phyloP scores from a whole-genome alignment of 345 rosid genomes.

The Hibiscus trionum region DNA sequence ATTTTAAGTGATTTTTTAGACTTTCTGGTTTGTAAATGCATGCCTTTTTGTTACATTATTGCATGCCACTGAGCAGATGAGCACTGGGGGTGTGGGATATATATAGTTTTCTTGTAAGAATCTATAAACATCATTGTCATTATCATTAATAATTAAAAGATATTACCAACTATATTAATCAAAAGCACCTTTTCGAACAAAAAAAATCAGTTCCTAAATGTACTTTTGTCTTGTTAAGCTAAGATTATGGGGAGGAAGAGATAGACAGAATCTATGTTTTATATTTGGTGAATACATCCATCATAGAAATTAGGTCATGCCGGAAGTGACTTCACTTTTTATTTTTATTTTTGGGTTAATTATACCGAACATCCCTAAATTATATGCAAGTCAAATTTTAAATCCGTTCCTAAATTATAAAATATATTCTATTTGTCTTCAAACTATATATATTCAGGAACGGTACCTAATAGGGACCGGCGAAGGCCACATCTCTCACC shows the following conservation, averaged over 20 bases:
- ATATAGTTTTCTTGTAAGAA: background rate
- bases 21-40: background rate
- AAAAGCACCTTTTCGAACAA: background rate
- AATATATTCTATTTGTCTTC: no score
- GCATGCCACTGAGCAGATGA: background rate
- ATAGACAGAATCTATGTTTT: background rate
- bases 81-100: background rate
- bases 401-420: no score
- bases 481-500: no score
- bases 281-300: background rate
- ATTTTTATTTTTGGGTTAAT: no score
- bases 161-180: background rate
- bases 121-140: background rate
- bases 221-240: constrained; percentile 1
- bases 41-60: background rate
- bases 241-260: background rate
- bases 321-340: no score
- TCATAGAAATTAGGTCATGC: background rate
- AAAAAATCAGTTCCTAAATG: background rate
- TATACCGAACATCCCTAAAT: no score
- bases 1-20: no score
- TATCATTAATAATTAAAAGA: background rate
- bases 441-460: no score
- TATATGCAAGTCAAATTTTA: no score
- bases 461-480: no score